Base-by-base conservation (phyloP, 257 asterid species). In the Solanum phureja region DNA sequence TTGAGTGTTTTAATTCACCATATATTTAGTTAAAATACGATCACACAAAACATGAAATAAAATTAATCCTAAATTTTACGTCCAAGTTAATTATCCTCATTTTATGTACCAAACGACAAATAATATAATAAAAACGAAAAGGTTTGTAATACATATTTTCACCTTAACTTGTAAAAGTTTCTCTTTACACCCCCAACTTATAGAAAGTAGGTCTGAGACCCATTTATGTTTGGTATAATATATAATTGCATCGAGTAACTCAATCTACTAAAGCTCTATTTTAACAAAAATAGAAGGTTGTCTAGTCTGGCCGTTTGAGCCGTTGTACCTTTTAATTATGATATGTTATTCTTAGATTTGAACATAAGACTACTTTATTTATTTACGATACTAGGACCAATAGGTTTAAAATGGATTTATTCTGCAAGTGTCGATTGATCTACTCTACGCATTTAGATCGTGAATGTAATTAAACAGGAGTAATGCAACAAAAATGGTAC, bases 221-320 rank as follows among this genome's bases (percentile, higher is more conserved):
- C 8, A 2, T 19, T 62, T 9, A 4, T 62, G 7, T 23, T 62
- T 0, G 12, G 71, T 62, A n/a, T 10, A 49, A 29, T 38, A 19
- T 56, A 19, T 21, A 58, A 7, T 21, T 0, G 2, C 0, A 16
- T 3, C 1, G 2, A 1, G 71, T 2, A n/a, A 62, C 16, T 10
- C 11, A 2, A 10, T 10, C 71, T 2, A 23, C 14, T 23, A 0
- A 62, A n/a, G 31, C 71, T 49, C 1, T 49, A 14, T 49, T 49
- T 49, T 1, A 16, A 49, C 21, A 2, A 49, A 49, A 14, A 2
- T 16, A 16, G 23, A 5, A 52, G 60, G 60, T 8, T 5, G 3
- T 16, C 60, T 5, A 0, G 21, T 49, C 60, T 49, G 7, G 3
- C 5, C 21, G 0, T 8, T 49, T 49, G 3, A 49, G 60, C 18